phyloP scores from a whole-genome alignment of 2,329 filamentous ascomycete genomes.

The Sclerotinia subarctica region DNA sequence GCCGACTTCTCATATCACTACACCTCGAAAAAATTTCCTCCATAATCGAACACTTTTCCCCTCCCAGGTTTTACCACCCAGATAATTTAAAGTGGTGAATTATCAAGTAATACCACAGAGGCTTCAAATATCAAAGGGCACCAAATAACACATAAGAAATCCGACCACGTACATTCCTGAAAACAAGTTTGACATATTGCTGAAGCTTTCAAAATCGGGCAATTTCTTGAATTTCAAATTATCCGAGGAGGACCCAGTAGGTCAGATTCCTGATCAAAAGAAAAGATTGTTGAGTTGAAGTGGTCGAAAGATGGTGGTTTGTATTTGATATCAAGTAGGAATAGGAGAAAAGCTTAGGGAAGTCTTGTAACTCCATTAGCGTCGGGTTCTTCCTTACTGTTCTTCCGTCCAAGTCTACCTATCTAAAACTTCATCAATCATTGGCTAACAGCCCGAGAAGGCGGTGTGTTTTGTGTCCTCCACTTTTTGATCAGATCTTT shows the following conservation, averaged over 20 bases:
- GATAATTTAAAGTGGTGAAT: not conserved
- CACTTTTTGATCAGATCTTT: not conserved
- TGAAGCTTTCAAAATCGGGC: slow-evolving; percentile 7
- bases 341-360: slow-evolving; percentile 21
- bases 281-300: slow-evolving; percentile 1
- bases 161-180: slow-evolving; percentile 39
- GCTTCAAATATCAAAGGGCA: slow-evolving; percentile 12
- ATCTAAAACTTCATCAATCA: slow-evolving; percentile 10
- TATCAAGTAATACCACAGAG: not conserved
- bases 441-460: slow-evolving; percentile 12
- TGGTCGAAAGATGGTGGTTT: slow-evolving; percentile 13
- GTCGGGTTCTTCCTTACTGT: slow-evolving; percentile 14
- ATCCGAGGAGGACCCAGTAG: not conserved
- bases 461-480: slow-evolving; percentile 7
- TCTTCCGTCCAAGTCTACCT: slow-evolving; percentile 8
- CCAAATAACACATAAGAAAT: slow-evolving; percentile 14
- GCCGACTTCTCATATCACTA: slow-evolving; percentile 3
- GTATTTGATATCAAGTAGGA: slow-evolving; percentile 20
- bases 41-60: not conserved
- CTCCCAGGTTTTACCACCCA: not conserved
- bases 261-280: not conserved
- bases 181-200: slow-evolving; percentile 39
- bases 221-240: not conserved
- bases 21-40: not conserved
- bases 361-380: slow-evolving; percentile 17